Conservation (phyloP, 208 protist genomes). For the Trypanosoma theileri region DNA sequence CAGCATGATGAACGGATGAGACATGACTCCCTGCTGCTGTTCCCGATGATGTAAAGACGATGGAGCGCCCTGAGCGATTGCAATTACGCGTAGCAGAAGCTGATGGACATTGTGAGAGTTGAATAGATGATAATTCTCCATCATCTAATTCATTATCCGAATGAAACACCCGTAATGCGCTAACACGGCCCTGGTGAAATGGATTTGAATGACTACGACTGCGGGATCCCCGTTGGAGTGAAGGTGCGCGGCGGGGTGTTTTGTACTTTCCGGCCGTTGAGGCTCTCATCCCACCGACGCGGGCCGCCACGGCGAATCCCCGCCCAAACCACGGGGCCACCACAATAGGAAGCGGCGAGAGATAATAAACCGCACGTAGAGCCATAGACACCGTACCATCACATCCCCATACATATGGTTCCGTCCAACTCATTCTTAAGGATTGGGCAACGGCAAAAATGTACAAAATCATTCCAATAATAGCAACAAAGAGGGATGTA, state of each 20-base stretch:
- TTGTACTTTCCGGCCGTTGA: too few relatives aligned
- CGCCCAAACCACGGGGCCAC: neutral
- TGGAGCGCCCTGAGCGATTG: constrained; percentile 1
- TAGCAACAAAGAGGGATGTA: neutral
- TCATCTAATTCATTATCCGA: neutral
- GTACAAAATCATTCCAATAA: neutral
- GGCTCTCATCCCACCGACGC: too few relatives aligned
- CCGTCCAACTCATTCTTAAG: neutral
- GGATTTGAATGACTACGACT: too few relatives aligned
- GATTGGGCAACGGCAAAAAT: neutral
- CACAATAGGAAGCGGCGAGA: constrained; percentile 5
- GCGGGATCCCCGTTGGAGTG: too few relatives aligned
- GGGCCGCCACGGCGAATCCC: too few relatives aligned
- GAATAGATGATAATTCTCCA: constrained; percentile 13
- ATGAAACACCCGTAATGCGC: neutral
- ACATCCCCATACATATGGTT: neutral
- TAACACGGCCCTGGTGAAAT: too few relatives aligned
- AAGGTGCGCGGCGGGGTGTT: too few relatives aligned
- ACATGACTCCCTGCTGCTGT: neutral
- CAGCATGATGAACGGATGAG: neutral
- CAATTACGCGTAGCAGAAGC: neutral
- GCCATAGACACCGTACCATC: neutral
- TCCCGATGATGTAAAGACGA: neutral
- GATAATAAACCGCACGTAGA: neutral
- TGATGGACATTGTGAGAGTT: constrained; percentile 1